Conservation (phyloP, 495 filamentous ascomycete species). For the Penicillium steckii region DNA sequence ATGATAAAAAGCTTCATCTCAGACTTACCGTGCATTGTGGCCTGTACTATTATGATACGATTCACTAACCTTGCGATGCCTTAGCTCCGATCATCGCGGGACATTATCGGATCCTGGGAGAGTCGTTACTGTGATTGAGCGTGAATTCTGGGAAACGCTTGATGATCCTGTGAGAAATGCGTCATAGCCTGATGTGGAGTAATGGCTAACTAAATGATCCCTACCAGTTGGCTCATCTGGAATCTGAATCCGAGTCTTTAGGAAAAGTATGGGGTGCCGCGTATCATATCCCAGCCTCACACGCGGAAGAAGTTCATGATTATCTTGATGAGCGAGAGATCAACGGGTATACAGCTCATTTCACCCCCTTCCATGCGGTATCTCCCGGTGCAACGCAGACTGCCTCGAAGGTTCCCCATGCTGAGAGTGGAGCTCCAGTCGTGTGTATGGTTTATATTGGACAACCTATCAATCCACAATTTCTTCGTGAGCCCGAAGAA, state of each 20-base stretch:
- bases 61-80: background rate
- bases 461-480: constrained; percentile 90
- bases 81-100: constrained; percentile 89
- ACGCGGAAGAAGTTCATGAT: constrained; percentile 77
- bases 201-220: background rate
- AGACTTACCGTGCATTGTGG: too few species aligned
- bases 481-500: constrained; percentile 61
- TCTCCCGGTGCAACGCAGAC: background rate
- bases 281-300: constrained; percentile 76
- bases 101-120: constrained; percentile 83
- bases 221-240: constrained; percentile 32
- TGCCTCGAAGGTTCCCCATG: background rate
- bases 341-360: constrained; percentile 91
- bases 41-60: too few species aligned
- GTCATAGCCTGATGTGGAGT: too few species aligned
- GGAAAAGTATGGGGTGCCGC: constrained; percentile 86
- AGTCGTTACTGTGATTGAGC: constrained; percentile 89
- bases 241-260: constrained; percentile 40
- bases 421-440: constrained; percentile 31
- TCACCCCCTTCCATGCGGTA: constrained; percentile 74
- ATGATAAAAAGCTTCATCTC: too few species aligned
- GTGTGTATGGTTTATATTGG: constrained; percentile 88
- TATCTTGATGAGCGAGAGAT: constrained; percentile 97
- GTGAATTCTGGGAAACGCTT: constrained; percentile 74
- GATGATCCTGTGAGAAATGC: constrained; percentile 60